Conservation (phyloP, 805 yeast genomes). For the Kluyveromyces lactis region DNA sequence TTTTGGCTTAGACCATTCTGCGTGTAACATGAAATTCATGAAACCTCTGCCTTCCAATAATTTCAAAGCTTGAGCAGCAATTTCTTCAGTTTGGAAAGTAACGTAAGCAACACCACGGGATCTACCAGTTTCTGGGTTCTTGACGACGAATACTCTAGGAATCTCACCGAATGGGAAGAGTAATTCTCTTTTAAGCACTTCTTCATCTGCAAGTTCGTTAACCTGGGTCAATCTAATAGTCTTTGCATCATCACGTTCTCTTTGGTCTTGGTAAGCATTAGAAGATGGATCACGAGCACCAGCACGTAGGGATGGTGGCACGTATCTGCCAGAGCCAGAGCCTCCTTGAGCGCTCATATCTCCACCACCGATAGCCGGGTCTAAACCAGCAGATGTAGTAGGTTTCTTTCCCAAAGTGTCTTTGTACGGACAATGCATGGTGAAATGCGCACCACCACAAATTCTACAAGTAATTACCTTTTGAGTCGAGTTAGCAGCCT, state of each 20-base stretch:
- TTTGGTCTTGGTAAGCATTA: constrained; percentile 32
- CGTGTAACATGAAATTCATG: constrained; percentile 72
- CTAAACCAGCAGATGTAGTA: constrained; percentile 21
- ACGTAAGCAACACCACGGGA: constrained; percentile 96
- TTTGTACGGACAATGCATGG: constrained; percentile 92
- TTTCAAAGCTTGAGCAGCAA: constrained; percentile 73
- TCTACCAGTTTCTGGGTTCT: constrained; percentile 87
- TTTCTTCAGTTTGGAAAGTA: constrained; percentile 56
- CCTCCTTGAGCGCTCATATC: constrained; percentile 29
- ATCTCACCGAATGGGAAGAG: constrained; percentile 57
- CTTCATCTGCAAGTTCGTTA: constrained; percentile 78
- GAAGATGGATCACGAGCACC: constrained; percentile 35
- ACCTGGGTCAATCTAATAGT: constrained; percentile 89
- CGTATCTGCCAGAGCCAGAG: constrained; percentile 39
- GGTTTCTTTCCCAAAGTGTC: constrained; percentile 58
- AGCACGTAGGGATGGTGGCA: constrained; percentile 49
- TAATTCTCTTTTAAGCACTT: constrained; percentile 64
- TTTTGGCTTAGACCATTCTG: constrained; percentile 50
- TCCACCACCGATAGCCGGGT: constrained; percentile 13
- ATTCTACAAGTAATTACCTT: constrained; percentile 66
- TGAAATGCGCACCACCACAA: constrained; percentile 92
- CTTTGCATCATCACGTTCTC: constrained; percentile 74
- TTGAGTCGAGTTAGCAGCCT: constrained; percentile 38
- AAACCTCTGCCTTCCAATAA: constrained; percentile 83
- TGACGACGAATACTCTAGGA: constrained; percentile 73